These are phyloP conservation scores for Ustilaginoidea virens DNA, from an alignment of 2,329 filamentous ascomycete genomes.

Conservation along the genomic window DNA sequence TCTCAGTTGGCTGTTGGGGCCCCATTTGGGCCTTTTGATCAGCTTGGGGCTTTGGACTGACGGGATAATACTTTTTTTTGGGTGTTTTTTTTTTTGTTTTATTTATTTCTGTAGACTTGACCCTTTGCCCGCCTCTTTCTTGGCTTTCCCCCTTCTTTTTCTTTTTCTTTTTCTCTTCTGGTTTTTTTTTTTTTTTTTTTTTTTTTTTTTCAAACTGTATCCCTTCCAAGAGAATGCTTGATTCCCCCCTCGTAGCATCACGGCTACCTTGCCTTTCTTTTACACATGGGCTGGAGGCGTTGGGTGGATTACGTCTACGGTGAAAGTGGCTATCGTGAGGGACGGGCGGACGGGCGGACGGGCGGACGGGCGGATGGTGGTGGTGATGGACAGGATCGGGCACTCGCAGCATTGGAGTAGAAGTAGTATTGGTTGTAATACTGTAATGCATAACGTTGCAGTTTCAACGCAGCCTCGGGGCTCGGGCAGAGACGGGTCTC, in stretches of 20 bases:
- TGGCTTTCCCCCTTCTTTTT: background rate
- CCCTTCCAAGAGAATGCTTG: too few species aligned
- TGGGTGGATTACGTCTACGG: conserved; percentile 1
- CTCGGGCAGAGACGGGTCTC: too few species aligned
- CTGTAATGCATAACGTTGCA: conserved; percentile 4
- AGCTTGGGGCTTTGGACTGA: conserved; percentile 2
- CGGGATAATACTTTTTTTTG: too few species aligned
- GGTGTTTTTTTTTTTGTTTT: conserved; percentile 2
- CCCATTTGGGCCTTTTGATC: too few species aligned
- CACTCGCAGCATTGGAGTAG: conserved; percentile 1
- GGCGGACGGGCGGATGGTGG: too few species aligned
- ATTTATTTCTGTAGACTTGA: background rate
- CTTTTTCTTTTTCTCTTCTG: background rate
- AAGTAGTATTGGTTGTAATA: conserved; percentile 5
- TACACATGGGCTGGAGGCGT: conserved; percentile 1
- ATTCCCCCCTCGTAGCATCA: too few species aligned
- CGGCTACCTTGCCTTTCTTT: conserved; percentile 1
- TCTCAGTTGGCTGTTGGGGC: too few species aligned
- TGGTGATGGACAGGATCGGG: too few species aligned
- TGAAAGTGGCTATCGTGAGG: conserved; percentile 1
- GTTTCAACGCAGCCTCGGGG: too few species aligned
- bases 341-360: too few species aligned
- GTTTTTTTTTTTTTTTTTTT: too few species aligned
- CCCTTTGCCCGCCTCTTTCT: background rate
- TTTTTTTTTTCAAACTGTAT: conserved; percentile 1